Conservation (phyloP, 2,329 filamentous ascomycete species). For the Pestalotiopsis sp. region DNA sequence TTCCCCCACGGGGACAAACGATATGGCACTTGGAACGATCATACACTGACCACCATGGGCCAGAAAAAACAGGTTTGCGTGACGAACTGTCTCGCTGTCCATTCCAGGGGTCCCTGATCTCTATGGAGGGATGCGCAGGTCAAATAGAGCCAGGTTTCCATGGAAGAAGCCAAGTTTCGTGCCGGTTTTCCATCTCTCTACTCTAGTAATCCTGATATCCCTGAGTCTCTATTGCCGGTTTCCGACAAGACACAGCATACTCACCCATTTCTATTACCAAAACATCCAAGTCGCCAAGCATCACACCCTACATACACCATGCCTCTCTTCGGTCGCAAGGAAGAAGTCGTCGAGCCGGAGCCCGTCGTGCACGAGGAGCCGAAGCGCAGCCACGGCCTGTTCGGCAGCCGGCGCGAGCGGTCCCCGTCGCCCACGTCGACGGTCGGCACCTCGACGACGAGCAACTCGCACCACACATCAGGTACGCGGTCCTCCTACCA, state of each 20-base stretch:
- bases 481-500: slow-evolving; percentile 15
- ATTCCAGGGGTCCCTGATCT: not conserved
- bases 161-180: not conserved
- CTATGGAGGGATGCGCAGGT: not conserved
- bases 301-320: slow-evolving; percentile 17
- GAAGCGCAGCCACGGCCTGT: slow-evolving; percentile 40
- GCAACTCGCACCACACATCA: slow-evolving; percentile 28
- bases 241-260: not conserved
- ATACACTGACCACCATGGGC: not conserved
- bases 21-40: not conserved
- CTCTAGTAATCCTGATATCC: not conserved
- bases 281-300: not conserved
- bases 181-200: not conserved
- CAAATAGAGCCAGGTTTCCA: slow-evolving; percentile 8
- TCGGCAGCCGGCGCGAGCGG: slow-evolving; percentile 41
- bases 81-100: not conserved
- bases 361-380: slow-evolving; percentile 43
- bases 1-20: slow-evolving; percentile 1
- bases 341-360: slow-evolving; percentile 48
- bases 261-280: not conserved
- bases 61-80: slow-evolving; percentile 17
- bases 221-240: not conserved
- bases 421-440: slow-evolving; percentile 24
- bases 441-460: slow-evolving; percentile 25
- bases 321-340: slow-evolving; percentile 34